Conservation (phyloP, 1,139 yeast genomes). For the Magnusiomyces ingens region DNA sequence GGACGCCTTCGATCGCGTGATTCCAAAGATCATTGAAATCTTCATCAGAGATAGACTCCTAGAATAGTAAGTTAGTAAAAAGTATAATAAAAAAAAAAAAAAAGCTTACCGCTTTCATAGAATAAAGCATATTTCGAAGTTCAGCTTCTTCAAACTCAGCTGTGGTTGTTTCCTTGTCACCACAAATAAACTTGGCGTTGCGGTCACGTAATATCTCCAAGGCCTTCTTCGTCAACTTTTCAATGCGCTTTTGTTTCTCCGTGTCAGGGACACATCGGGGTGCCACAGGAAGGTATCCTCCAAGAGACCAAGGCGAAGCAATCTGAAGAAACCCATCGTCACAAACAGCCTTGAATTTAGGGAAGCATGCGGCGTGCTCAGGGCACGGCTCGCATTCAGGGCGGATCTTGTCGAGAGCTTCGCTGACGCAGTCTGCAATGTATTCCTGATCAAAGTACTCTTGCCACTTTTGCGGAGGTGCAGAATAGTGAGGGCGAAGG, state of each 20-base stretch:
- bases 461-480: slow-evolving; percentile 8
- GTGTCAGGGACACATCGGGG: slow-evolving; percentile 73
- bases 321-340: slow-evolving; percentile 57
- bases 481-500: slow-evolving; percentile 7
- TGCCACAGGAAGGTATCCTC: slow-evolving; percentile 53
- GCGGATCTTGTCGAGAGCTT: slow-evolving; percentile 31
- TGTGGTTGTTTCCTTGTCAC: slow-evolving; percentile 40
- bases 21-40: slow-evolving; percentile 82
- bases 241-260: slow-evolving; percentile 60
- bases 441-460: slow-evolving; percentile 16
- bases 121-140: slow-evolving; percentile 23
- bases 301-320: slow-evolving; percentile 50
- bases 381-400: slow-evolving; percentile 80
- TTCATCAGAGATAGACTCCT: slow-evolving; percentile 47
- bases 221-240: slow-evolving; percentile 61
- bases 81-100: not conserved
- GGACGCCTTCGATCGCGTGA: slow-evolving; percentile 56
- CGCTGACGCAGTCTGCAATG: slow-evolving; percentile 20
- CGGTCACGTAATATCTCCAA: slow-evolving; percentile 59
- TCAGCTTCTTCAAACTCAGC: slow-evolving; percentile 27
- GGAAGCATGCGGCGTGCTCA: slow-evolving; percentile 67
- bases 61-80: not conserved
- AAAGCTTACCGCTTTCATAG: slow-evolving; percentile 32
- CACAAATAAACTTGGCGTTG: slow-evolving; percentile 66
- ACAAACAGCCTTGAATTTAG: slow-evolving; percentile 54